Evolutionary conservation across 805 yeast genomes (phyloP).

Genomic region (Ogataea kodamae): DNA sequence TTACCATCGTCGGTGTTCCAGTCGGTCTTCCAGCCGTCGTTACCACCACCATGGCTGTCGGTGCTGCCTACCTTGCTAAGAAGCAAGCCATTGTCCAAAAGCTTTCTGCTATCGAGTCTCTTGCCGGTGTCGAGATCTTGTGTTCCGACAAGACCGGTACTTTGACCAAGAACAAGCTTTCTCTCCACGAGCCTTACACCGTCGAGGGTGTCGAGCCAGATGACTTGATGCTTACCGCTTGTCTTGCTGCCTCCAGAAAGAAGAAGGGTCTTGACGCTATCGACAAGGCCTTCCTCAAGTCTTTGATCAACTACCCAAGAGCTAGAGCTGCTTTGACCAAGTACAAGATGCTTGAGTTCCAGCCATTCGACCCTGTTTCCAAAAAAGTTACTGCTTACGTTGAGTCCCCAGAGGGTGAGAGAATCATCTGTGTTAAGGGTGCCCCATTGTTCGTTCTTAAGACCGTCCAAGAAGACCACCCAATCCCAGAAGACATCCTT

Average conservation of each 20-base stretch:
- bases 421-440: constrained; percentile 95
- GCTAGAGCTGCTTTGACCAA: constrained; percentile 90
- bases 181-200: constrained; percentile 95
- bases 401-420: constrained; percentile 94
- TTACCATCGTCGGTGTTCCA: constrained; percentile 97
- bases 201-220: constrained; percentile 96
- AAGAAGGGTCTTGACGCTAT: constrained; percentile 97
- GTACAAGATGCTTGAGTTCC: constrained; percentile 93
- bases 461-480: constrained; percentile 96
- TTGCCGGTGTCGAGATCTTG: constrained; percentile 96
- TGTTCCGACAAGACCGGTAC: constrained; percentile 99
- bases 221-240: constrained; percentile 94
- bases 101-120: constrained; percentile 92
- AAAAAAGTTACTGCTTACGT: constrained; percentile 94
- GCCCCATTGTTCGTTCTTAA: constrained; percentile 95
- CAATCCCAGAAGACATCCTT: constrained; percentile 89
- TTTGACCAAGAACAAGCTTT: constrained; percentile 92
- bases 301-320: constrained; percentile 82
- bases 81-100: constrained; percentile 97
- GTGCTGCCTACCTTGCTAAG: constrained; percentile 98
- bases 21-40: constrained; percentile 98
- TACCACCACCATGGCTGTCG: constrained; percentile 99
- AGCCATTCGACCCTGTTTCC: constrained; percentile 96
- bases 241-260: constrained; percentile 97
- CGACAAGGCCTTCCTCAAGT: constrained; percentile 93